phyloP scores from a whole-genome alignment of 2,329 filamentous ascomycete genomes.

The Diaporthe capsici region DNA sequence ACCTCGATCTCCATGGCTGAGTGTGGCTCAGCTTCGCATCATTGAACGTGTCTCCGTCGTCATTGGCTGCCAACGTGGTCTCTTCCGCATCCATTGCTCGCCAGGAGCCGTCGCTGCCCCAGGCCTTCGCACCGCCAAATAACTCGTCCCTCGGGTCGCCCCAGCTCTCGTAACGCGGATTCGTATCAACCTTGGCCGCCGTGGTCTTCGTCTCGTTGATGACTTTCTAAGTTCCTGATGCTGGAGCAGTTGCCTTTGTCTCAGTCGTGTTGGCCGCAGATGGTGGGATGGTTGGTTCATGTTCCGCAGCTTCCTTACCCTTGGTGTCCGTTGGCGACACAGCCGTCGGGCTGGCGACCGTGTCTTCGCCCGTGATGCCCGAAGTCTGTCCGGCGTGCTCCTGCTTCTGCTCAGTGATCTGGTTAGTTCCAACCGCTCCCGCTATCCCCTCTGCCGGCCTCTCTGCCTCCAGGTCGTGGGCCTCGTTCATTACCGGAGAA shows the following conservation, averaged over 20 bases:
- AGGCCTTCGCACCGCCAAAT: slow-evolving; percentile 34
- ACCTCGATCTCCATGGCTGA: slow-evolving; percentile 41
- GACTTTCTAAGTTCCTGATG: slow-evolving; percentile 39
- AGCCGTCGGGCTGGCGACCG: slow-evolving; percentile 50
- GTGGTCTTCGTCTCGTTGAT: slow-evolving; percentile 30
- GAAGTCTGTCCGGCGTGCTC: slow-evolving; percentile 62
- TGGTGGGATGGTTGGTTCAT: slow-evolving; percentile 33
- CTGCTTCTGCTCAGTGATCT: slow-evolving; percentile 34
- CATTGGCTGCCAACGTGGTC: background rate
- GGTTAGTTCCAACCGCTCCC: slow-evolving; percentile 43
- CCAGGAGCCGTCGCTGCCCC: slow-evolving; percentile 18
- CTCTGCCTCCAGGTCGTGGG: slow-evolving; percentile 49
- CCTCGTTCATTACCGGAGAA: slow-evolving; percentile 50
- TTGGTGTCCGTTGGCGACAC: slow-evolving; percentile 47
- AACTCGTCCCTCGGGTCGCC: slow-evolving; percentile 33
- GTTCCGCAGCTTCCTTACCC: slow-evolving; percentile 34
- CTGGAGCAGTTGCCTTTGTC: slow-evolving; percentile 31
- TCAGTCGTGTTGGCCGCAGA: slow-evolving; percentile 39
- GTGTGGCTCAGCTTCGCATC: slow-evolving; percentile 36
- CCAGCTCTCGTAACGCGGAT: slow-evolving; percentile 28
- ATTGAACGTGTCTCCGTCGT: slow-evolving; percentile 24
- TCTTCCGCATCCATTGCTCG: background rate
- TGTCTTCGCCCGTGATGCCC: slow-evolving; percentile 57
- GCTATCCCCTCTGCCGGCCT: slow-evolving; percentile 24
- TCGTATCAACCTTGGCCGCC: background rate